Percentiles rank a stretch among this genome's conserved stretches.
These are phyloP conservation scores for Ambrosiella cleistominuta DNA, from an alignment of 2,329 filamentous ascomycete genomes.

Conservation along the genomic window DNA sequence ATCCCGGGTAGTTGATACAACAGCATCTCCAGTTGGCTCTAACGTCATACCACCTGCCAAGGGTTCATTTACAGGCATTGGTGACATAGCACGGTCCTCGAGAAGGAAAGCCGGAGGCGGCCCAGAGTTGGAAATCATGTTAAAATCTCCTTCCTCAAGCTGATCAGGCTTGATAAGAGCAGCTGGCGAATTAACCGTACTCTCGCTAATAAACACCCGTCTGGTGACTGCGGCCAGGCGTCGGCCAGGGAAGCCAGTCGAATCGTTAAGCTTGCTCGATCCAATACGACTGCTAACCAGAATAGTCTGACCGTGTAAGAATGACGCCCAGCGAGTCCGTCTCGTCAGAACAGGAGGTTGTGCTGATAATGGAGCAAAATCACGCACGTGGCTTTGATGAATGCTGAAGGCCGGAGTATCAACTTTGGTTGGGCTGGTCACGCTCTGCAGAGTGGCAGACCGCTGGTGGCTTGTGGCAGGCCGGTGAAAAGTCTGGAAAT, in stretches of 20 bases:
- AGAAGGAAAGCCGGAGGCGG: slow-evolving; percentile 1
- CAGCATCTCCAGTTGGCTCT: not conserved
- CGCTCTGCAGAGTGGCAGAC: slow-evolving; percentile 45
- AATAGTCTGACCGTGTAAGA: slow-evolving; percentile 32
- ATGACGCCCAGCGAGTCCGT: slow-evolving; percentile 31
- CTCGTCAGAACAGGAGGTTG: not conserved
- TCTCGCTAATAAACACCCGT: slow-evolving; percentile 8
- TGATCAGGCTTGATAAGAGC: slow-evolving; percentile 11
- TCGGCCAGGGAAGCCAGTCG: slow-evolving; percentile 3
- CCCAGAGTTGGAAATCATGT: slow-evolving; percentile 1
- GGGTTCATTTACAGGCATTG: not conserved
- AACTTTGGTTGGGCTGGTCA: not conserved
- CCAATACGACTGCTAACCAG: slow-evolving; percentile 21
- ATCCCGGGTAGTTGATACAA: not conserved
- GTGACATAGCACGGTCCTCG: slow-evolving; percentile 1
- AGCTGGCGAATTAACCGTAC: slow-evolving; percentile 3
- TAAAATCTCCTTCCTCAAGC: slow-evolving; percentile 6
- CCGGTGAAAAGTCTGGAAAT: slow-evolving; percentile 48
- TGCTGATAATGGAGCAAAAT: not conserved
- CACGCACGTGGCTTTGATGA: slow-evolving; percentile 1
- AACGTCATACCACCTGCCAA: not conserved
- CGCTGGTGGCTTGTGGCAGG: slow-evolving; percentile 68
- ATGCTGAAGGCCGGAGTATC: slow-evolving; percentile 4
- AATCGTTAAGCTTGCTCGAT: slow-evolving; percentile 18
- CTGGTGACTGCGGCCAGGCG: slow-evolving; percentile 6